Evolutionary conservation across 306 rosid genomes (phyloP).

Genomic region (Quercus berberidifolia): DNA sequence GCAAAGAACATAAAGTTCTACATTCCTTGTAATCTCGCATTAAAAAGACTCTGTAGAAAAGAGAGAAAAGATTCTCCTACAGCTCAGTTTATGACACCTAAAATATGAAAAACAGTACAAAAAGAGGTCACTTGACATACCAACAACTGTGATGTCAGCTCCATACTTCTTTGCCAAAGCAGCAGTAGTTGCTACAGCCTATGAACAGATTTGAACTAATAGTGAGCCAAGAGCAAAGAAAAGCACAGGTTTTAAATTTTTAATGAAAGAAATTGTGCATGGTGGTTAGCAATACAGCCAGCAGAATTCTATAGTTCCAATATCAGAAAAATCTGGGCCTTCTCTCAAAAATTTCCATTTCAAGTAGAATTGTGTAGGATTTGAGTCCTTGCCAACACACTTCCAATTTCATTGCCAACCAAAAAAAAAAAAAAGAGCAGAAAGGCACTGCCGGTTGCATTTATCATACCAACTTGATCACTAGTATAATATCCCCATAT

Average conservation of each 20-base stretch:
- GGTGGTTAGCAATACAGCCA: background rate
- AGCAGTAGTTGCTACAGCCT: slow-evolving; percentile 79
- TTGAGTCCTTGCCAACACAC: background rate
- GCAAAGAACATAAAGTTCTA: slow-evolving; percentile 33
- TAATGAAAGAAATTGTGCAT: background rate
- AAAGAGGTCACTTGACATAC: slow-evolving; percentile 35
- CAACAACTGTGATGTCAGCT: slow-evolving; percentile 88
- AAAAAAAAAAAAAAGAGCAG: background rate
- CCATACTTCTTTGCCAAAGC: slow-evolving; percentile 88
- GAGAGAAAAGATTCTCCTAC: background rate
- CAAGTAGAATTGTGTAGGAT: background rate
- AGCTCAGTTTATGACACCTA: slow-evolving; percentile 13
- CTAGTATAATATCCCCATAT: background rate
- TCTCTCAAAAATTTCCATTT: background rate
- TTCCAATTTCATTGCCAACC: background rate
- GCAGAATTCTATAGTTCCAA: background rate
- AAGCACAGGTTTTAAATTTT: background rate
- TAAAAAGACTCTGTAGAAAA: slow-evolving; percentile 7
- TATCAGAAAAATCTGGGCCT: background rate
- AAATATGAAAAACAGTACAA: slow-evolving; percentile 4
- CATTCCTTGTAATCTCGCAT: slow-evolving; percentile 16
- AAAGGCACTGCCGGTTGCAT: background rate
- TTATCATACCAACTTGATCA: background rate
- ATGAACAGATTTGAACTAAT: slow-evolving; percentile 5
- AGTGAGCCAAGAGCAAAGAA: slow-evolving; percentile 9